Base-by-base conservation (phyloP, 2,329 filamentous ascomycete species). In the Periconia sp. region DNA sequence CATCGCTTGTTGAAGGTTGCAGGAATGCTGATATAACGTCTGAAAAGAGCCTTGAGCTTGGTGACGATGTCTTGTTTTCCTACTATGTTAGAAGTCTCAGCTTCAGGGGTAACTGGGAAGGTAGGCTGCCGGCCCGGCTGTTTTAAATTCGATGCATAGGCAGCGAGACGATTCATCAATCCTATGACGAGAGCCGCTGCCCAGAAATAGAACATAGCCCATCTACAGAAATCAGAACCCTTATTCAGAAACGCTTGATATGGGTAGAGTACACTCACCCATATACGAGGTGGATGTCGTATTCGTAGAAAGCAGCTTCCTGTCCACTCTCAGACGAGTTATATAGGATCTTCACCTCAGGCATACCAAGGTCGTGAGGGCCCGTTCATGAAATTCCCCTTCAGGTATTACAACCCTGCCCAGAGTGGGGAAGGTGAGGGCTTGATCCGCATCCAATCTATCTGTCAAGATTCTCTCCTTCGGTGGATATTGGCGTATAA, bases 1-100 rank as follows among this genome's bases (percentile, higher is more conserved):
- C 74, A 74, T 44, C 75, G 72, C 14, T 73, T 66, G 20, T 74
- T 72, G 37, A 80, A 73, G 0, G 78, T 70, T 1, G 77, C 72
- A 3, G 80, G 77, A 10, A 78, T 63, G 9, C 78, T 69, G 10
- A 82, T 45, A 58, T 77, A 60, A 15, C 58, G 58, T 43, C 65
- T 71, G 2, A 69, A 44, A 44, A 64, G 62, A 3, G 57, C 49
- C 23, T 33, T 9, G 33, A 15, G 15, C 31, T 40, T 13, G 17
- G 3, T 35, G 18, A 20, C 18, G 9, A 37, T 17, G 14, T 9
- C 27, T 33, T 15, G 7, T 15, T 27, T 30, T 19, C 20, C 18
- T n/a, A 13, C 10, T 17, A 45, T 18, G 7, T 30, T 27, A 14
- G 43, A 23, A 45, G 43, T 13, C 7, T 2, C 10, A 18, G 33